These are phyloP conservation scores for Fusarium succisae DNA, from an alignment of 2,329 filamentous ascomycete species.

Conservation along the genomic window DNA sequence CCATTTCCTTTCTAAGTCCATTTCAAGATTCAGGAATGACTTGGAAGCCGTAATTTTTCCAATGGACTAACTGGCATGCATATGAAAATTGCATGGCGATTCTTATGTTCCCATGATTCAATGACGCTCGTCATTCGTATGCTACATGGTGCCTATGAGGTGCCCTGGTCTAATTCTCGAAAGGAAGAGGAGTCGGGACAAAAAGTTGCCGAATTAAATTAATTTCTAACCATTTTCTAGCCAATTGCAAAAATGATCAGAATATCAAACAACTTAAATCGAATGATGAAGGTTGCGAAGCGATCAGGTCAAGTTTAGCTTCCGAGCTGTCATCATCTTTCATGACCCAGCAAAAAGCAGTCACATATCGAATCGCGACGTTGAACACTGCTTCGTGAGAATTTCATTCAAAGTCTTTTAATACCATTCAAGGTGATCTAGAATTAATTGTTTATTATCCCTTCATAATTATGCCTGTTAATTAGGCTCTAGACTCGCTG, in stretches of 20 bases:
- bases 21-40: too few relatives aligned
- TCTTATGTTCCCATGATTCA: neutral
- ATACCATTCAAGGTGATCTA: too few relatives aligned
- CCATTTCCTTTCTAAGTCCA: neutral
- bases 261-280: neutral
- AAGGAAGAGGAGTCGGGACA: neutral
- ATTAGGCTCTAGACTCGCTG: neutral
- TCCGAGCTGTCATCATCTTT: neutral
- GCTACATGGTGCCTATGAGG: neutral
- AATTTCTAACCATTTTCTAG: neutral
- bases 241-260: neutral
- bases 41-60: rapidly evolving
- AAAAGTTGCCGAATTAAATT: rapidly evolving
- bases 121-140: neutral
- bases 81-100: too few relatives aligned
- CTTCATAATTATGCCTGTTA: too few relatives aligned
- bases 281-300: neutral
- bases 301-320: neutral
- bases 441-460: rapidly evolving
- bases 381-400: too few relatives aligned
- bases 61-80: too few relatives aligned
- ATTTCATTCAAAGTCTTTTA: too few relatives aligned
- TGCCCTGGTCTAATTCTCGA: rapidly evolving
- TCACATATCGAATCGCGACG: neutral
- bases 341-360: rapidly evolving